phyloP scores from a whole-genome alignment of 2,329 filamentous ascomycete species.

The Phaeosphaeriaceae sp. region DNA sequence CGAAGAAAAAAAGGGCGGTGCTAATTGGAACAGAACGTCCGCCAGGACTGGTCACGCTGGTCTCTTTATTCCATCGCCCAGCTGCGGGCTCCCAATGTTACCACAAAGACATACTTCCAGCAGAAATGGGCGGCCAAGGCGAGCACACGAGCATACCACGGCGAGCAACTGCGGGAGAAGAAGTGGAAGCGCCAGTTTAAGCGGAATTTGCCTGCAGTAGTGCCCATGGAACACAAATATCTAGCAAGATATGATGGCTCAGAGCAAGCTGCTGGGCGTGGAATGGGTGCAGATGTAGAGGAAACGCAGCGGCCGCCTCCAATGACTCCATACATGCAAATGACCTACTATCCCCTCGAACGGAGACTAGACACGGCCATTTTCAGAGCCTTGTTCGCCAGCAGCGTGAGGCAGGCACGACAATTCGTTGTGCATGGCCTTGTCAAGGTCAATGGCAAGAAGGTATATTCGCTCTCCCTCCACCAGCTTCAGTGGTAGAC shows the following conservation, averaged over 20 bases:
- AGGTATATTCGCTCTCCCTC: slow-evolving; percentile 60
- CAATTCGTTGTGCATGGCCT: slow-evolving; percentile 93
- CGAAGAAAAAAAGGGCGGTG: neutral
- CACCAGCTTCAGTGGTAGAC: neutral
- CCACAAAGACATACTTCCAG: slow-evolving; percentile 80
- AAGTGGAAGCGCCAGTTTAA: slow-evolving; percentile 95
- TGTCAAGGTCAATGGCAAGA: slow-evolving; percentile 95
- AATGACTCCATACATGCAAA: slow-evolving; percentile 89
- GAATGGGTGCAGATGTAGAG: slow-evolving; percentile 66
- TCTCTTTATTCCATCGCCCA: slow-evolving; percentile 88
- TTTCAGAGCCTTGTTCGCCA: slow-evolving; percentile 91
- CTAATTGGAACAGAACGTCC: slow-evolving; percentile 72
- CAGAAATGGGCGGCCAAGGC: slow-evolving; percentile 97
- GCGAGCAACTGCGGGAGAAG: slow-evolving; percentile 89
- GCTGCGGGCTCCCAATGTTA: slow-evolving; percentile 52
- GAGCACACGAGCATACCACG: slow-evolving; percentile 84
- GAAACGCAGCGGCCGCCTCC: slow-evolving; percentile 30
- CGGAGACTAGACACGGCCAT: slow-evolving; percentile 92
- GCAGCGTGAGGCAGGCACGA: slow-evolving; percentile 87
- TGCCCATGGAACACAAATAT: slow-evolving; percentile 82
- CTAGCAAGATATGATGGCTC: slow-evolving; percentile 83
- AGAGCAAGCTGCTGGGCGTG: slow-evolving; percentile 81
- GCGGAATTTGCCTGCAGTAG: slow-evolving; percentile 77
- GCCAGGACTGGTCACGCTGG: slow-evolving; percentile 97
- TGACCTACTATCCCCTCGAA: slow-evolving; percentile 92